phyloP scores from a whole-genome alignment of 148 eudicot genomes.

The Arctostaphylos glauca region DNA sequence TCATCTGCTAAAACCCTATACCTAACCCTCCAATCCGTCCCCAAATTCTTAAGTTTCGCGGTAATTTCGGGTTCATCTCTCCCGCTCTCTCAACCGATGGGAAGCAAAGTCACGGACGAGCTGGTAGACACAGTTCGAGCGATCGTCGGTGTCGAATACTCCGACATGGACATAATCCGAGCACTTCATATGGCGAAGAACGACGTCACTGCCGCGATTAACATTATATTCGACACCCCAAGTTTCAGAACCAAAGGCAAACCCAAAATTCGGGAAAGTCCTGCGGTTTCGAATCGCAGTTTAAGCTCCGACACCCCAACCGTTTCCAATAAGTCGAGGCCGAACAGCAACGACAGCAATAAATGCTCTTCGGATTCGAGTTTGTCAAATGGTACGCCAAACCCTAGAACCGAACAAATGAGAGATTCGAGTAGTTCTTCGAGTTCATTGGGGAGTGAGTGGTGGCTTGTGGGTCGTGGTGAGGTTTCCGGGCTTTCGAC shows the following conservation, averaged over 20 bases:
- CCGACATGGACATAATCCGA: constrained; percentile 89
- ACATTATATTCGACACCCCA: constrained; percentile 86
- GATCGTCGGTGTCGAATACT: constrained; percentile 65
- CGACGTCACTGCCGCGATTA: constrained; percentile 84
- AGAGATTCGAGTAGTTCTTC: constrained; percentile 16
- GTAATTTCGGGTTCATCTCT: not conserved
- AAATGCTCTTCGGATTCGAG: not conserved
- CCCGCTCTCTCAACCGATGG: constrained; percentile 32
- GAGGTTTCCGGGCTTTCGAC: constrained; percentile 83
- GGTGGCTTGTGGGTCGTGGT: constrained; percentile 77
- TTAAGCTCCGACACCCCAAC: constrained; percentile 16
- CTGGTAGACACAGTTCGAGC: constrained; percentile 60
- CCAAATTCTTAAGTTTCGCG: not conserved
- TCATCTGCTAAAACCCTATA: not conserved
- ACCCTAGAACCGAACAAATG: constrained; percentile 11
- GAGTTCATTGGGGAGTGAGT: constrained; percentile 43
- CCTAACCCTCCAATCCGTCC: not conserved
- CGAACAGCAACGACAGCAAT: not conserved
- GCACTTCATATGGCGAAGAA: constrained; percentile 94
- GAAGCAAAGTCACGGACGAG: constrained; percentile 57
- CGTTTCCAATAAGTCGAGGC: not conserved
- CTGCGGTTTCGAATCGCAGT: constrained; percentile 24
- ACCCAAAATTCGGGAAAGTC: constrained; percentile 37
- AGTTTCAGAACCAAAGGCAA: constrained; percentile 36
- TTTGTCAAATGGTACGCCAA: constrained; percentile 8